These are phyloP conservation scores for Pigoraptor vietnamica DNA, from an alignment of 78 protist genomes.

Conservation along the genomic window DNA sequence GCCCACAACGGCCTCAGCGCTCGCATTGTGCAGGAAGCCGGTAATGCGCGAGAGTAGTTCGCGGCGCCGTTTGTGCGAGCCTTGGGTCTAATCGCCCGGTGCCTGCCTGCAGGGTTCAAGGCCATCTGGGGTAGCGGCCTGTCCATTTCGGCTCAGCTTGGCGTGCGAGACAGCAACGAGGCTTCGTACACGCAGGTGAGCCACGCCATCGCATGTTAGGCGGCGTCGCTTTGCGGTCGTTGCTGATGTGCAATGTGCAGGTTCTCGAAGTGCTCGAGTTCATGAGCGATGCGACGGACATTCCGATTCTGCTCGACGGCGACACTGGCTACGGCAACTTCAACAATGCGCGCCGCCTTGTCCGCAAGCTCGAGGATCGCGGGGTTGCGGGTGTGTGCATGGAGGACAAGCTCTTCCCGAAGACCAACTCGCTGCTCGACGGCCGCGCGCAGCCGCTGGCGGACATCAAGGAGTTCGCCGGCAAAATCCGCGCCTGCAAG, in stretches of 20 bases:
- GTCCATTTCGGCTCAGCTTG: constrained; percentile 31
- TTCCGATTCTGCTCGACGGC: constrained; percentile 67
- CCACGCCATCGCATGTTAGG: background rate
- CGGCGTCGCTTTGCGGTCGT: background rate
- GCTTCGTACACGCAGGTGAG: constrained; percentile 34
- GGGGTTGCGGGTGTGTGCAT: constrained; percentile 66
- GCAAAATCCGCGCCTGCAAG: constrained; percentile 41
- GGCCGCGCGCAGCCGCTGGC: constrained; percentile 55
- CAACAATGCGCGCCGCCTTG: constrained; percentile 49
- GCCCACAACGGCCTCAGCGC: constrained; percentile 44
- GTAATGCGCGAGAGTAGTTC: too few species aligned
- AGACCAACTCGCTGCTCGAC: constrained; percentile 58
- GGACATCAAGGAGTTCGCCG: constrained; percentile 41
- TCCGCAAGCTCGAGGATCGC: constrained; percentile 44
- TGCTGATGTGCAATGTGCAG: background rate
- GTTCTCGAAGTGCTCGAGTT: constrained; percentile 38
- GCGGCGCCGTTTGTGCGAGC: too few species aligned
- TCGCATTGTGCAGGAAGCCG: constrained; percentile 29
- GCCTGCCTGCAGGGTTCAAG: constrained; percentile 21
- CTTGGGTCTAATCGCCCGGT: too few species aligned
- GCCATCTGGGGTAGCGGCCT: constrained; percentile 49
- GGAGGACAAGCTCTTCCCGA: constrained; percentile 64
- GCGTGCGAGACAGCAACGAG: constrained; percentile 50
- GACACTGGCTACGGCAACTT: constrained; percentile 72
- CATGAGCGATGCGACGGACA: constrained; percentile 44